Evolutionary conservation across 495 filamentous ascomycete genomes (phyloP).

Genomic region (Hypoxylon intermedium): DNA sequence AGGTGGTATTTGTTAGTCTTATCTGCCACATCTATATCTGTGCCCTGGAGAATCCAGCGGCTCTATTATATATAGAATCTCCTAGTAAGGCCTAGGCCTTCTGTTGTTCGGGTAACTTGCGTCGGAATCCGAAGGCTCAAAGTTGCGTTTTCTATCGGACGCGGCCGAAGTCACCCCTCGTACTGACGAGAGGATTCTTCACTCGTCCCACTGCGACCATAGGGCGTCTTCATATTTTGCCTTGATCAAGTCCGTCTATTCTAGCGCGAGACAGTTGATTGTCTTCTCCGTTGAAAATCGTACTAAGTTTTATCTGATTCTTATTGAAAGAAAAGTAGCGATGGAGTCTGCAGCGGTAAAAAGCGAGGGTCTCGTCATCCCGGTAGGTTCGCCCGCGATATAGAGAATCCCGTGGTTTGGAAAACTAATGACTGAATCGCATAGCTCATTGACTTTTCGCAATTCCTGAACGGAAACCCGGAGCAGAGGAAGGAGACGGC

Average conservation of each 20-base stretch:
- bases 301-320: not conserved
- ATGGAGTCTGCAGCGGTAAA: constrained; percentile 66
- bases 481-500: constrained; percentile 71
- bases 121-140: not conserved
- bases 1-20: not conserved
- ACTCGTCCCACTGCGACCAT: too few relatives aligned
- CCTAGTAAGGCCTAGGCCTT: not conserved
- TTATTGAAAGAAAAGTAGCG: constrained; percentile 3
- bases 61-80: not conserved
- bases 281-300: not conserved
- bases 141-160: constrained; percentile 12
- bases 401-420: not conserved
- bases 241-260: not conserved
- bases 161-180: constrained; percentile 10
- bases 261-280: not conserved
- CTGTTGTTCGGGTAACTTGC: not conserved
- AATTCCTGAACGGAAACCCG: constrained; percentile 71
- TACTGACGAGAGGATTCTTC: too few relatives aligned
- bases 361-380: constrained; percentile 72
- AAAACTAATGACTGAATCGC: constrained; percentile 22
- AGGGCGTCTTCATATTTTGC: too few relatives aligned
- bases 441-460: constrained; percentile 85
- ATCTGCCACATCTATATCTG: constrained; percentile 2
- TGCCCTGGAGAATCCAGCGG: not conserved
- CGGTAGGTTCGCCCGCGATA: constrained; percentile 55